Evolutionary conservation across 2,329 filamentous ascomycete species (phyloP), one percentile per base, ranked within the genome.

Genomic region (Diaporthe citri): DNA sequence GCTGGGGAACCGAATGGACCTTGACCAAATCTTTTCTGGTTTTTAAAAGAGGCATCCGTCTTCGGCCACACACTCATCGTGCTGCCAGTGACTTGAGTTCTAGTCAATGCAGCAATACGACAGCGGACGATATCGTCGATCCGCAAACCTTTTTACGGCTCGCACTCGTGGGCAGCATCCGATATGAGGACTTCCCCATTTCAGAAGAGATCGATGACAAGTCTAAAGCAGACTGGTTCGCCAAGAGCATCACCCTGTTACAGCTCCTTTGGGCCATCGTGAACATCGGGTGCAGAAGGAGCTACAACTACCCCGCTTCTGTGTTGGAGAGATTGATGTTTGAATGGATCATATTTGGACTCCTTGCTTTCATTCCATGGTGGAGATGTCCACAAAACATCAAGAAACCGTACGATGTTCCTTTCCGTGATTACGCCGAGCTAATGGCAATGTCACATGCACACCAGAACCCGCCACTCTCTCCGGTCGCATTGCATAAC

Each of bases 181-280:
- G 15, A 3, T 46, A 43, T 7, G 4, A 46, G 17, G 59, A 64
- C 41, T 48, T 64, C 17, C 59, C 59, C 0, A 6, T 3, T 1
- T 7, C 59, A 0, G 4, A 46, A 15, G 39, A 64, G 6, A 64
- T 64, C 2, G 1, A 64, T 22, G 59, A 64, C 17, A 46, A 22
- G 1, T 64, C 59, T 9, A 46, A 46, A 22, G 25, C 59, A 7
- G 39, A 64, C 25, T 64, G 59, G 59, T 20, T 64, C 25, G 17
- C 39, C 8, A 31, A 31, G 5, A 4, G 1, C 4, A 5, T 5
- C 4, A 22, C 59, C 2, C 0, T 46, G 2, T 0, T 12, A 3
- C 59, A 64, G 15, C 17, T 64, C 1, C 1, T 31, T 12, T 62
- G 59, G 59, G 2, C 9, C 5, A 12, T 15, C 15, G 3, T 31